These are phyloP conservation scores for Erysimum cheiranthoides DNA, from an alignment of 345 rosid genomes.

Conservation along the genomic window DNA sequence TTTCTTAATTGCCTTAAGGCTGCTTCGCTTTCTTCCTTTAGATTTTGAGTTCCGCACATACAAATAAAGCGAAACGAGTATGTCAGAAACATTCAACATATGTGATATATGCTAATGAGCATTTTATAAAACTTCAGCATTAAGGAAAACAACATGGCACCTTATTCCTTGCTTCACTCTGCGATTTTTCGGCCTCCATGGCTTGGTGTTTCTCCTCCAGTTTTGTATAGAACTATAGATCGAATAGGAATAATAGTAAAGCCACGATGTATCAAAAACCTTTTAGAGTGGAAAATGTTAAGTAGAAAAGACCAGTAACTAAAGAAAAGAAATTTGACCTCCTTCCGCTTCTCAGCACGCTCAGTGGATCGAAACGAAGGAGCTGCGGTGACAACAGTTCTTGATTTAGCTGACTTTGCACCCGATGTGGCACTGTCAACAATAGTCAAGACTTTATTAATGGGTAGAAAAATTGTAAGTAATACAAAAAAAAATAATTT, in stretches of 20 bases:
- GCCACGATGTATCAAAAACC: neutral
- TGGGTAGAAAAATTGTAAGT: neutral
- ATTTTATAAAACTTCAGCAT: neutral
- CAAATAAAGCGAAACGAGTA: neutral
- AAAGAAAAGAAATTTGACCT: conserved; percentile 53
- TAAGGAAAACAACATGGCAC: conserved; percentile 41
- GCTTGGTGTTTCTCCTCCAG: conserved; percentile 87
- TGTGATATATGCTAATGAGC: neutral
- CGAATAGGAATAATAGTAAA: conserved; percentile 35
- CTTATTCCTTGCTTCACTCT: conserved; percentile 79
- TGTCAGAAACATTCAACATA: conserved; percentile 5
- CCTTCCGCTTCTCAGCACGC: conserved; percentile 88
- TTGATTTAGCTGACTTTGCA: conserved; percentile 56
- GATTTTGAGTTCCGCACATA: neutral
- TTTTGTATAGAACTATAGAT: conserved; percentile 73
- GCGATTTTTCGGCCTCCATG: conserved; percentile 76
- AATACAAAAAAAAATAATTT: conserved; percentile 5
- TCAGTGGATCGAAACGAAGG: conserved; percentile 77
- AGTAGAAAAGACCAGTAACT: neutral
- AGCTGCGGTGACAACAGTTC: conserved; percentile 55
- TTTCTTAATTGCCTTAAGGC: conserved; percentile 83
- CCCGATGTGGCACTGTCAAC: conserved; percentile 61
- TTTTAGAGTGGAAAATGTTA: neutral
- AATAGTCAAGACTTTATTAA: conserved; percentile 44
- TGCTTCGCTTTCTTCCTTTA: conserved; percentile 84